Conservation (phyloP, 2,329 filamentous ascomycete genomes). For the Neopestalotiopsis sp. region DNA sequence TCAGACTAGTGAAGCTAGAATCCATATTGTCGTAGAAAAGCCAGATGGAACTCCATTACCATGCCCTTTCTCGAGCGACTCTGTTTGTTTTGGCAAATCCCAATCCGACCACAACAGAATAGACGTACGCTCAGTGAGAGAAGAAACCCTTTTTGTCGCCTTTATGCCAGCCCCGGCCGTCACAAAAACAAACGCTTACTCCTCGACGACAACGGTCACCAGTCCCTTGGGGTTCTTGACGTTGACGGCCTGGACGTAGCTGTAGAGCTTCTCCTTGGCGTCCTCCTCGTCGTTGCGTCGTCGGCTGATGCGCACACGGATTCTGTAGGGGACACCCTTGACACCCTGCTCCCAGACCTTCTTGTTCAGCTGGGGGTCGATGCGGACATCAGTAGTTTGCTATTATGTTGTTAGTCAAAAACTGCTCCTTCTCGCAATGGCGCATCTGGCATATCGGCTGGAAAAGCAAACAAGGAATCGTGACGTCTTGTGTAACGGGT, state of each 20-base stretch:
- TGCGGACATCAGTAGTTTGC: constrained; percentile 95
- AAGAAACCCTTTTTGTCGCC: constrained; percentile 30
- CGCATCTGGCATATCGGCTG: not conserved
- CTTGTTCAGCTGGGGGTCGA: constrained; percentile 99
- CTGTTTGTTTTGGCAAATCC: constrained; percentile 5
- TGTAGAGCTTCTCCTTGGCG: constrained; percentile 99
- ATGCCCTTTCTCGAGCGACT: constrained; percentile 22
- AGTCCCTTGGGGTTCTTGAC: constrained; percentile 99
- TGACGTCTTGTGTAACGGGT: constrained; percentile 19
- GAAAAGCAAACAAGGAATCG: constrained; percentile 24
- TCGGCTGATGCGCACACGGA: constrained; percentile 97
- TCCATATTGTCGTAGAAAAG: constrained; percentile 22
- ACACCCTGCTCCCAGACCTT: constrained; percentile 99
- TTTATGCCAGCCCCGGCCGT: constrained; percentile 23
- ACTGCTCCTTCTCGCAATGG: not conserved
- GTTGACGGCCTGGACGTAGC: constrained; percentile 99
- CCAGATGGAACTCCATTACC: constrained; percentile 25
- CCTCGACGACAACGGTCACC: constrained; percentile 85
- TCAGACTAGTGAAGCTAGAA: constrained; percentile 24
- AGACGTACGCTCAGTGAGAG: constrained; percentile 16
- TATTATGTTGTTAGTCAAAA: constrained; percentile 46
- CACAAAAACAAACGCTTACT: constrained; percentile 50
- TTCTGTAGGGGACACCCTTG: constrained; percentile 97
- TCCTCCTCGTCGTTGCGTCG: constrained; percentile 99
- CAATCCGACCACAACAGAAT: constrained; percentile 16